Evolutionary conservation across 257 asterid species (phyloP).

Genomic region (Linaria vulgaris): DNA sequence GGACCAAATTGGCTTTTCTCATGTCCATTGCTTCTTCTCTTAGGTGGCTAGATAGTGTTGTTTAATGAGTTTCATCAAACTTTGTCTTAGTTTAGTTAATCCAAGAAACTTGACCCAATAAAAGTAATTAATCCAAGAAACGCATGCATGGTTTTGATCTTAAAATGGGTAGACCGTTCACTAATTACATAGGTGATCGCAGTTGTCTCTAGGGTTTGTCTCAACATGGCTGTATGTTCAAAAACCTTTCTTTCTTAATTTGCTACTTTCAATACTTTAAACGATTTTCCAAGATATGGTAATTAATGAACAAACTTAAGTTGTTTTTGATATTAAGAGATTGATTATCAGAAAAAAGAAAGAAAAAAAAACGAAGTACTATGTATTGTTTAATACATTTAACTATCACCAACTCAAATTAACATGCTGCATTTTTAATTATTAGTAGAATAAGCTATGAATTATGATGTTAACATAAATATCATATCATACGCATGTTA

Average conservation of each 20-base stretch:
- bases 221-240: slow-evolving; percentile 18
- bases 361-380: too few species aligned
- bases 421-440: too few species aligned
- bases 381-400: too few species aligned
- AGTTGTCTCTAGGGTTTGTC: slow-evolving; percentile 41
- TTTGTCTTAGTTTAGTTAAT: slow-evolving; percentile 32
- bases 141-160: slow-evolving; percentile 42
- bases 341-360: too few species aligned
- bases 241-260: slow-evolving; percentile 18
- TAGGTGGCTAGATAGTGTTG: slow-evolving; percentile 17
- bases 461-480: too few species aligned
- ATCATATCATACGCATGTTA: too few species aligned
- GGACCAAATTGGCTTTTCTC: slow-evolving; percentile 52
- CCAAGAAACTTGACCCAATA: slow-evolving; percentile 32
- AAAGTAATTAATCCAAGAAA: slow-evolving; percentile 39
- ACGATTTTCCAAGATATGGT: too few species aligned
- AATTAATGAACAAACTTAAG: too few species aligned
- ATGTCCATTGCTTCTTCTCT: slow-evolving; percentile 47
- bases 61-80: slow-evolving; percentile 35
- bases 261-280: slow-evolving; percentile 1
- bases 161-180: slow-evolving; percentile 3
- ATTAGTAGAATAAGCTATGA: too few species aligned
- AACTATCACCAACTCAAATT: too few species aligned
- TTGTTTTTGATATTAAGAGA: too few species aligned
- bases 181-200: slow-evolving; percentile 16